phyloP scores from a whole-genome alignment of 108 stramenopile genomes.

The Conticribra guillardii region DNA sequence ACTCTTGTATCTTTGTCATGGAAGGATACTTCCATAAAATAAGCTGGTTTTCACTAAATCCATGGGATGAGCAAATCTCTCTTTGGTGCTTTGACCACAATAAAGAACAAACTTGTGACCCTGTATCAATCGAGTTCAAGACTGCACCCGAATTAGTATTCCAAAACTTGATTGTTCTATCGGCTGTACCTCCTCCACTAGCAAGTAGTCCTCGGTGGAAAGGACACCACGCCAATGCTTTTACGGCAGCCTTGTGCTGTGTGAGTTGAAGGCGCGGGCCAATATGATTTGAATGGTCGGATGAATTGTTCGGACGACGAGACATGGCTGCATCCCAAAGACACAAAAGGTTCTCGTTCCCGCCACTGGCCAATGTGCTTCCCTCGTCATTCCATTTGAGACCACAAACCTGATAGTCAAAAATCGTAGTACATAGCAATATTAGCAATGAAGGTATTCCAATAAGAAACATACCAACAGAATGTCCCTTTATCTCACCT shows the following conservation, averaged over 20 bases:
- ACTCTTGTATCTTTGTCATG: slow-evolving; percentile 95
- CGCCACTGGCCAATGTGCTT: slow-evolving; percentile 93
- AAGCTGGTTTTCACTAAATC: slow-evolving; percentile 96
- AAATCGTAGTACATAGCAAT: slow-evolving; percentile 29
- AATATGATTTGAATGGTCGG: slow-evolving; percentile 18
- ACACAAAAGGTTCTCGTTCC: slow-evolving; percentile 98
- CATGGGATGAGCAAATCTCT: slow-evolving; percentile 97
- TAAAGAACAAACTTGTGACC: slow-evolving; percentile 96
- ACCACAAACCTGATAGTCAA: slow-evolving; percentile 75
- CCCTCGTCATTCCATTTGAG: slow-evolving; percentile 93
- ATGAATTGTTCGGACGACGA: slow-evolving; percentile 16
- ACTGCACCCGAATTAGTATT: slow-evolving; percentile 94
- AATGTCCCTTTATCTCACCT: slow-evolving; percentile 66
- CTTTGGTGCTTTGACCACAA: slow-evolving; percentile 95
- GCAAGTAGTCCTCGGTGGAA: slow-evolving; percentile 95
- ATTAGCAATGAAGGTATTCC: too few species aligned
- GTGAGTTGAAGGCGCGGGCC: slow-evolving; percentile 80
- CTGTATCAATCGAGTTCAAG: slow-evolving; percentile 97
- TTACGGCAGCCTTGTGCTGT: slow-evolving; percentile 96
- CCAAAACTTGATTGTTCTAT: slow-evolving; percentile 99
- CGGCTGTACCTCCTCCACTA: slow-evolving; percentile 97
- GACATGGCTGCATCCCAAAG: slow-evolving; percentile 95
- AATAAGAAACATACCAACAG: neutral
- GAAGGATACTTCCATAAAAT: slow-evolving; percentile 96
- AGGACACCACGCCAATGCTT: slow-evolving; percentile 99